Evolutionary conservation across 2,329 filamentous ascomycete species (phyloP).

Genomic region (Botryotinia convoluta): DNA sequence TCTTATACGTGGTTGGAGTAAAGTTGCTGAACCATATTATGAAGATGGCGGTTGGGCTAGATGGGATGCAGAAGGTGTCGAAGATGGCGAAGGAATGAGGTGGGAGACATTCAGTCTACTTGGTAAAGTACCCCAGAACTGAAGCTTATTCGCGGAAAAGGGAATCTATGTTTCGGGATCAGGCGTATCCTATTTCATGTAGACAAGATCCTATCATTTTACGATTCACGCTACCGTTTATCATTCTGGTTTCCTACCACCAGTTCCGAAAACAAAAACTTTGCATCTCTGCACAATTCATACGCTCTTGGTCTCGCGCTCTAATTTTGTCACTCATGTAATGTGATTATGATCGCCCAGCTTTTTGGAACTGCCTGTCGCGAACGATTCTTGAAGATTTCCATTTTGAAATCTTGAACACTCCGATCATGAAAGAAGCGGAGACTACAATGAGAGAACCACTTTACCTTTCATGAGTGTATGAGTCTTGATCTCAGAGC

Average conservation of each 20-base stretch:
- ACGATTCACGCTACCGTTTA: background rate
- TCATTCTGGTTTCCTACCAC: background rate
- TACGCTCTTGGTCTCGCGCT: background rate
- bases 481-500: background rate
- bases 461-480: background rate
- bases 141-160: background rate
- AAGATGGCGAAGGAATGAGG: conserved; percentile 38
- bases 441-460: background rate
- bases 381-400: background rate
- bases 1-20: conserved; percentile 48
- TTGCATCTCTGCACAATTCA: background rate
- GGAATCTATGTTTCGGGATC: no score
- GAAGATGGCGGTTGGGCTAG: conserved; percentile 39
- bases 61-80: conserved; percentile 31
- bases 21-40: conserved; percentile 42
- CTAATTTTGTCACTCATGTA: background rate
- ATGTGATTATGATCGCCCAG: background rate
- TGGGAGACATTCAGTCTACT: conserved; percentile 35
- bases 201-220: background rate
- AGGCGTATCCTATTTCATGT: background rate
- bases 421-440: background rate
- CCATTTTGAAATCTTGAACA: background rate
- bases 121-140: conserved; percentile 19
- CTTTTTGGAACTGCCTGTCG: background rate
- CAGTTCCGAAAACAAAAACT: background rate